These are phyloP conservation scores for Parathielavia hyrcaniae DNA, from an alignment of 495 filamentous ascomycete genomes.

Conservation along the genomic window DNA sequence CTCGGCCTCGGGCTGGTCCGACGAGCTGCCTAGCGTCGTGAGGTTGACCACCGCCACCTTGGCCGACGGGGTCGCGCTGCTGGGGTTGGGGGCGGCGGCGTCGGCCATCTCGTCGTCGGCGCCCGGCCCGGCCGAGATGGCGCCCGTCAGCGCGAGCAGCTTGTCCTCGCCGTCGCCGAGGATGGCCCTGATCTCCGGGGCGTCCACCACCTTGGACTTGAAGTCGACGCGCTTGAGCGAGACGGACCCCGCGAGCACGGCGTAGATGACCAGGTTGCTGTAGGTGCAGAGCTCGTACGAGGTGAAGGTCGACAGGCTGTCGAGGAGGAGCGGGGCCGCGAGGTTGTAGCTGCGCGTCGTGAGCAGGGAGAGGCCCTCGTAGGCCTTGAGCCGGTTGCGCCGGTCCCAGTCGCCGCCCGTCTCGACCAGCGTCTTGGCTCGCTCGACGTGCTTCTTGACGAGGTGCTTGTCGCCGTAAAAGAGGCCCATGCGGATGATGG, in stretches of 20 bases:
- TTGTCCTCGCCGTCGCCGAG: conserved; percentile 84
- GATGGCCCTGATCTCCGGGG: conserved; percentile 94
- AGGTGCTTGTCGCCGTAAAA: conserved; percentile 89
- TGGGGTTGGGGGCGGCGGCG: conserved; percentile 54
- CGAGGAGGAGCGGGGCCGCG: conserved; percentile 87
- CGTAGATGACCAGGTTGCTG: conserved; percentile 87
- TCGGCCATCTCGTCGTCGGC: conserved; percentile 79
- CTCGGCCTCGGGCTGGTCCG: conserved; percentile 68
- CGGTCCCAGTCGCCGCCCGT: conserved; percentile 97
- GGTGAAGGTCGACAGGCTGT: conserved; percentile 96
- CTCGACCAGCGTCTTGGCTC: conserved; percentile 84
- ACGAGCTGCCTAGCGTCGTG: conserved; percentile 65
- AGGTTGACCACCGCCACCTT: conserved; percentile 71
- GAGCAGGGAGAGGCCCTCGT: conserved; percentile 89
- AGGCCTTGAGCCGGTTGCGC: conserved; percentile 94
- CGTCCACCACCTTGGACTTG: conserved; percentile 96
- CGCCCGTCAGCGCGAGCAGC: conserved; percentile 68
- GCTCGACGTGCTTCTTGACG: conserved; percentile 88
- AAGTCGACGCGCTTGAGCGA: conserved; percentile 96
- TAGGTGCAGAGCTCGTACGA: conserved; percentile 97
- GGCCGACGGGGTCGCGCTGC: conserved; percentile 49
- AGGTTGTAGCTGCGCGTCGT: conserved; percentile 83
- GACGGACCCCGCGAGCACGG: conserved; percentile 87
- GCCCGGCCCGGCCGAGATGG: conserved; percentile 69
- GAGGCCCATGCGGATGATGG: conserved; percentile 88